Evolutionary conservation across 805 yeast species (phyloP).

Genomic region (Kazachstania bromeliacearum): DNA sequence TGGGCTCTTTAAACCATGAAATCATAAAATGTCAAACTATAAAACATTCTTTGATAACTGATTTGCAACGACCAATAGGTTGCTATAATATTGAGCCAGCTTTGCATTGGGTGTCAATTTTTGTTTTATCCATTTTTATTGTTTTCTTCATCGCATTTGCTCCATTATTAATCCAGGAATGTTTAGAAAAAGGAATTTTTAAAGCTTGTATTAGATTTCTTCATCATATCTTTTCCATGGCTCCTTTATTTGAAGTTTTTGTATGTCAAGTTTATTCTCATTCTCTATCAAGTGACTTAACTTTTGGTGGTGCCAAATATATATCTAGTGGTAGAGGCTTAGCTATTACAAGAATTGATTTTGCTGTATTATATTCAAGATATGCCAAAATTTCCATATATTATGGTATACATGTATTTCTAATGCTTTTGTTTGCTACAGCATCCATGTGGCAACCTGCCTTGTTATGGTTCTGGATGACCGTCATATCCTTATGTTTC

Average conservation of each 20-base stretch:
- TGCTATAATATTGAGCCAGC: slow-evolving; percentile 82
- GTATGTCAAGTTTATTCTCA: slow-evolving; percentile 88
- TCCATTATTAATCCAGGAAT: slow-evolving; percentile 79
- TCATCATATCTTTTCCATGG: slow-evolving; percentile 70
- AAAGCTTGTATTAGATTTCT: slow-evolving; percentile 60
- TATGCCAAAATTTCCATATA: slow-evolving; percentile 73
- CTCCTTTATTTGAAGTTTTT: slow-evolving; percentile 91
- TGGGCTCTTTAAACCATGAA: slow-evolving; percentile 73
- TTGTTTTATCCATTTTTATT: slow-evolving; percentile 81
- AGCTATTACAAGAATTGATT: slow-evolving; percentile 74
- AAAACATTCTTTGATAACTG: slow-evolving; percentile 61
- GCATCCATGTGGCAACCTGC: slow-evolving; percentile 76
- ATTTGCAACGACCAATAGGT: slow-evolving; percentile 65
- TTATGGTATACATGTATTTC: slow-evolving; percentile 59
- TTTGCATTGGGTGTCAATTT: slow-evolving; percentile 81
- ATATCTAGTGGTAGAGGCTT: slow-evolving; percentile 92
- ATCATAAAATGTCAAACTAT: slow-evolving; percentile 59
- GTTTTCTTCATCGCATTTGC: slow-evolving; percentile 88
- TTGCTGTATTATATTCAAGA: slow-evolving; percentile 60
- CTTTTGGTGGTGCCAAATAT: slow-evolving; percentile 87
- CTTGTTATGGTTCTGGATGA: slow-evolving; percentile 65
- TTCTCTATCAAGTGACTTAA: slow-evolving; percentile 62
- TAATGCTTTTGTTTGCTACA: slow-evolving; percentile 67
- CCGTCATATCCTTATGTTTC: slow-evolving; percentile 52
- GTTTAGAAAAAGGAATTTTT: slow-evolving; percentile 76